Evolutionary conservation across 2,329 filamentous ascomycete genomes (phyloP).

Genomic region (Botrytis fragariae): DNA sequence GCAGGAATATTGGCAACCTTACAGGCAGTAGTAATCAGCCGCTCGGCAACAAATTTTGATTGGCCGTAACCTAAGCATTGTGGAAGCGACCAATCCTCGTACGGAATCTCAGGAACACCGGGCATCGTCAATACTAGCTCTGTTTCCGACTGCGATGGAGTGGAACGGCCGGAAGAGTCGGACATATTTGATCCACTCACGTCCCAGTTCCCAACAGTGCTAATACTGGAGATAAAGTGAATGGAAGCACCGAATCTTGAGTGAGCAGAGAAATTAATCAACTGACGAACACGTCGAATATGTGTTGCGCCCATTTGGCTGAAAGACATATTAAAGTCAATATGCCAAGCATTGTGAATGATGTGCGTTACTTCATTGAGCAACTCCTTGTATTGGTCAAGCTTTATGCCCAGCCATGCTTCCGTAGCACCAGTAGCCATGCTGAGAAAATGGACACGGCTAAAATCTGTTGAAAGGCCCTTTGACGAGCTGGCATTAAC

Average conservation of each 20-base stretch:
- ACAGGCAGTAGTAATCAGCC: slow-evolving; percentile 44
- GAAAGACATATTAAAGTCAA: slow-evolving; percentile 41
- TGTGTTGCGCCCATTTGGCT: slow-evolving; percentile 31
- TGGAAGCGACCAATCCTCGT: slow-evolving; percentile 32
- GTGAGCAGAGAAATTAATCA: slow-evolving; percentile 13
- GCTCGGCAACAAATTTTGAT: slow-evolving; percentile 32
- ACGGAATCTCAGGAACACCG: slow-evolving; percentile 42
- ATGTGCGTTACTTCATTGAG: slow-evolving; percentile 6
- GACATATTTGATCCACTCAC: not conserved
- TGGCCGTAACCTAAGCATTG: slow-evolving; percentile 30
- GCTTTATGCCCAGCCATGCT: slow-evolving; percentile 46
- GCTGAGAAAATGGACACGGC: slow-evolving; percentile 48
- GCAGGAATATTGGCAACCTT: slow-evolving; percentile 41
- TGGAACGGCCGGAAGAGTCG: not conserved
- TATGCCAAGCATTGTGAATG: slow-evolving; percentile 39
- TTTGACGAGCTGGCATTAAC: not conserved
- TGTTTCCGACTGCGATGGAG: not conserved
- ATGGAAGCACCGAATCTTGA: slow-evolving; percentile 8
- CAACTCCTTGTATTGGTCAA: slow-evolving; percentile 14
- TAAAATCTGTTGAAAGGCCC: not conserved
- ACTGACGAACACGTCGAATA: slow-evolving; percentile 4
- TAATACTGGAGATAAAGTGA: slow-evolving; percentile 36
- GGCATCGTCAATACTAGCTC: not conserved
- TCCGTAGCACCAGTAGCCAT: slow-evolving; percentile 45
- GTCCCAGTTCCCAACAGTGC: slow-evolving; percentile 12